These are phyloP conservation scores for Achaetomium macrosporum DNA, from an alignment of 2,329 filamentous ascomycete species.

Conservation along the genomic window DNA sequence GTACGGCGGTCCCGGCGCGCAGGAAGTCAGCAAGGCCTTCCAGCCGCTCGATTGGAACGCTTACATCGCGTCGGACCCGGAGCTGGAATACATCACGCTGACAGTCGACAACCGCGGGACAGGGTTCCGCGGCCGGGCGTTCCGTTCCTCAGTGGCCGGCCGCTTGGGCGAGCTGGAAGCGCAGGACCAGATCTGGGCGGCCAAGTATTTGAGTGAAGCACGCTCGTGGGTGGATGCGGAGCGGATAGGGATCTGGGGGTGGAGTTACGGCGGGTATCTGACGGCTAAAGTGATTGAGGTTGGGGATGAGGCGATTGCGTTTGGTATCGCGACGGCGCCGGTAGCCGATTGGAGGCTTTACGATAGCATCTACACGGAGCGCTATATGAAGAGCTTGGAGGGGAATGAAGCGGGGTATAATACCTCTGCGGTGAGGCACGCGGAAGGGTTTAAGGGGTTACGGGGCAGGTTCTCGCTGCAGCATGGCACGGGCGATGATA, in stretches of 20 bases:
- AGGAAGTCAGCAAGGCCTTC: conserved; percentile 54
- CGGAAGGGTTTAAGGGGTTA: conserved; percentile 56
- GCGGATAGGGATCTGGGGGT: conserved; percentile 62
- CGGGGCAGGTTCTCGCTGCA: conserved; percentile 55
- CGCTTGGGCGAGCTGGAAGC: conserved; percentile 60
- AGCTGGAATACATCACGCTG: conserved; percentile 62
- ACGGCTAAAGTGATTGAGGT: conserved; percentile 60
- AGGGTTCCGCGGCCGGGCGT: conserved; percentile 56
- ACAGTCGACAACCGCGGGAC: conserved; percentile 65
- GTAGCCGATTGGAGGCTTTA: conserved; percentile 67
- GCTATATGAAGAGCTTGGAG: conserved; percentile 61
- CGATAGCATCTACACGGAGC: conserved; percentile 65
- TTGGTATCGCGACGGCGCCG: conserved; percentile 59
- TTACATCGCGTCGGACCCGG: conserved; percentile 61
- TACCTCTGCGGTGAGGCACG: conserved; percentile 51
- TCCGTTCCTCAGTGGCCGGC: conserved; percentile 51
- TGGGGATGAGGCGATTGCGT: conserved; percentile 54
- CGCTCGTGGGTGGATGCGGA: conserved; percentile 55
- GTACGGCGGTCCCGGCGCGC: conserved; percentile 62
- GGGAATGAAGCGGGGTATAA: conserved; percentile 56
- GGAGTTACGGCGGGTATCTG: conserved; percentile 64
- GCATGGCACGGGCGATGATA: conserved; percentile 64
- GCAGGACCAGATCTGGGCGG: conserved; percentile 62
- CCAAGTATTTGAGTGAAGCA: conserved; percentile 48
- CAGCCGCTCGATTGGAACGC: conserved; percentile 51